Evolutionary conservation across 2,329 filamentous ascomycete genomes (phyloP), one percentile per base, ranked within the genome.

Genomic region (Aspergillus sp.): DNA sequence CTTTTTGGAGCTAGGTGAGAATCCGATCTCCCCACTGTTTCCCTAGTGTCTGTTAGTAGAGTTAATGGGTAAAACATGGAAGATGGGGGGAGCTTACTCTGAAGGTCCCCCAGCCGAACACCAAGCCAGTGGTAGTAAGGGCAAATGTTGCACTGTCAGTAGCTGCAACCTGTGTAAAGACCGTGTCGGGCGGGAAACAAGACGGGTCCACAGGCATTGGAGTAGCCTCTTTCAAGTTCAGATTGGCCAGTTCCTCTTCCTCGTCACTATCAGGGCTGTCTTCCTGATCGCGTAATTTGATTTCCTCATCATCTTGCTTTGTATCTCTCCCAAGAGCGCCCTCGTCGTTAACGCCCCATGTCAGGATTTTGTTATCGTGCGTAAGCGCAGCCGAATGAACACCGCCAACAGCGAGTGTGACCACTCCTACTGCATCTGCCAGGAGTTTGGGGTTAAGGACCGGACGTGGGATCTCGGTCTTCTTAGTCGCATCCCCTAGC

Each of bases 341-440:
- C 66, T 91, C 85, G 69, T 95, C 90, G 69, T 95, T 95, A 64
- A 93, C 90, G 53, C 91, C 91, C 90, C 90, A 95, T n/a, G 89
- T 93, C 53, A 92, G 75, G 64, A 95, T 89, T 75, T 85, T 86
- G 78, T 91, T 90, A 72, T 93, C 88, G 59, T 85, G 82, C 47
- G 90, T 93, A 45, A 95, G 77, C 5, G 87, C 90, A 52, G 87
- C 81, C 48, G 81, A 85, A 74, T 96, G 91, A 88, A 95, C 92
- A 51, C 90, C 90, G 59, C 87, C 51, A 81, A 84, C 55, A 81
- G 86, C 60, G 80, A 90, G 63, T 74, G 84, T 5, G 69, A 76
- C 42, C 71, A 87, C 68, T 72, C 82, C 43, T 43, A 81, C 50
- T 79, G 82, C 77, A 50, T 80, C 77, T 3, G 82, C 77, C 17